Base-by-base conservation (phyloP, 108 stramenopile genomes). In the Discostella pseudostelligera region DNA sequence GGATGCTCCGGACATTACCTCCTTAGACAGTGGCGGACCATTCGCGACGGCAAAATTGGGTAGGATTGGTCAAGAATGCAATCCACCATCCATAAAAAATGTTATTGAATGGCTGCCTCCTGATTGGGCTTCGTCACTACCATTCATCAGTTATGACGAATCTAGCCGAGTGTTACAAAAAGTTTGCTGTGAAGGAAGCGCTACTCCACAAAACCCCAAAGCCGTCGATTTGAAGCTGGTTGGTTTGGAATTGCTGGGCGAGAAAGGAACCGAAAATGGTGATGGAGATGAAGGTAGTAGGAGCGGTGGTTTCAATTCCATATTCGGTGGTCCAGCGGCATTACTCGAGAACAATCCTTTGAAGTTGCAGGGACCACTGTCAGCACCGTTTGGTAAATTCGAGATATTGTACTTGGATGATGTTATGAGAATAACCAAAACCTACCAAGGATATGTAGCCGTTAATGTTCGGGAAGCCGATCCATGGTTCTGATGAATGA, bases 1-100 rank as follows among this genome's bases (percentile, higher is more conserved):
- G 8, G 90, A 92, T 76, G 90, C 90, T 12, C 90, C 90, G 4
- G 90, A 92, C 62, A 92, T 92, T 59, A 88, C 83, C 20, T 66
- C 78, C 13, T 75, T 90, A 44, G 89, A 90, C n/a, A n/a, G n/a
- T 59, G 57, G 63, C 13, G 66, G 76, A 42, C 80, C 84, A 11
- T 54, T 83, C 11, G 65, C 83, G 16, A 78, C 80, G 11, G 74
- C 84, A 56, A 79, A 83, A 46, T 72, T 92, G 24, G 90, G 87
- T 25, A 74, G 83, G 24, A 87, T 92, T 66, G 90, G 90, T 16
- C 90, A 92, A 70, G 86, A 92, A 57, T 87, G 87, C 50, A 46
- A 44, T 21, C 83, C 90, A 32, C 87, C 85, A 28, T 78, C 62
- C 37, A 83, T 92, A 37, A 88, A 83, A 57, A 92, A 92, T 65